A percentile compares a stretch with the other conserved stretches of the same genome.
Evolutionary conservation across 805 yeast genomes (phyloP).

Genomic region (Metschnikowia kofuensis): DNA sequence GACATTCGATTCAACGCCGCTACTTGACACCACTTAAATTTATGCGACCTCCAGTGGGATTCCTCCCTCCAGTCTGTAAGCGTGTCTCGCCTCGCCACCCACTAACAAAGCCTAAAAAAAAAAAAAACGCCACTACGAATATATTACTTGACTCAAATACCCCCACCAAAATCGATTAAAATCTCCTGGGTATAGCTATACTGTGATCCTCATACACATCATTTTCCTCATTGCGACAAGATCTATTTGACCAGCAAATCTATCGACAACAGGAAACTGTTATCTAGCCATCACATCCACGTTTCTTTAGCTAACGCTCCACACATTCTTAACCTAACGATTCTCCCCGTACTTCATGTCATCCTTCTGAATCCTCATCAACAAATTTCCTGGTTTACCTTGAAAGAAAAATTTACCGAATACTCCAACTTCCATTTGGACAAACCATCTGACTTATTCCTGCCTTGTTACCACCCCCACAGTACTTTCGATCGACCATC

Average conservation of each 20-base stretch:
- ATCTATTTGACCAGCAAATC: not conserved
- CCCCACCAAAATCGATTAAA: not conserved
- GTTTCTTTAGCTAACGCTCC: not conserved
- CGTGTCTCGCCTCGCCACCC: slow-evolving; percentile 7
- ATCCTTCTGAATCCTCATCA: slow-evolving; percentile 2
- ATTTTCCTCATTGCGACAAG: not conserved
- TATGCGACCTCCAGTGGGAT: not conserved
- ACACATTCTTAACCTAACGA: not conserved
- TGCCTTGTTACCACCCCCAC: slow-evolving; percentile 1
- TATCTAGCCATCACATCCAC: not conserved
- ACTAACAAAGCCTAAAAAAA: not conserved
- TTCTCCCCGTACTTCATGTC: slow-evolving; percentile 2
- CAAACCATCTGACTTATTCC: not conserved
- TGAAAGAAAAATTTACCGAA: not conserved
- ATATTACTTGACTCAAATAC: not conserved
- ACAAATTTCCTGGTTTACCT: not conserved
- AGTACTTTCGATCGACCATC: not conserved
- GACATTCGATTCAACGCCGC: not conserved
- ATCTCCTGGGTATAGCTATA: too few species aligned
- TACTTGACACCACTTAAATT: not conserved
- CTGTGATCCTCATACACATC: not conserved
- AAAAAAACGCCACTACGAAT: slow-evolving; percentile 6
- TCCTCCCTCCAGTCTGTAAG: slow-evolving; percentile 2
- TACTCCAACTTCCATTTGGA: not conserved
- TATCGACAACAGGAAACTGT: not conserved